phyloP scores from a whole-genome alignment of 805 yeast genomes.

The Blastobotrys attinorum region DNA sequence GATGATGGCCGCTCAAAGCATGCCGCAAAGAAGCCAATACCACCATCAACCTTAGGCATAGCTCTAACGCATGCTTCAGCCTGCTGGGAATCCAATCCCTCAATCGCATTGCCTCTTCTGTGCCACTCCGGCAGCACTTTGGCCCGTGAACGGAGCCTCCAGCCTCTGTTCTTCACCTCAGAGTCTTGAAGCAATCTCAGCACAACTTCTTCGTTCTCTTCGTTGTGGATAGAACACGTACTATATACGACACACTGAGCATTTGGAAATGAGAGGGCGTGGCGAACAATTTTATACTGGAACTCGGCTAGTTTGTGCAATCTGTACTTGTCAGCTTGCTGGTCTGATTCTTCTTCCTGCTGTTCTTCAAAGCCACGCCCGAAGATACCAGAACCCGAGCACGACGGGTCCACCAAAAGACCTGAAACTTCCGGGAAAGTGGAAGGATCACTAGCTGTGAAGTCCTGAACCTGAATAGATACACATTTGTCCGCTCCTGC shows the following conservation, averaged over 20 bases:
- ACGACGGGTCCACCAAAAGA: constrained; percentile 88
- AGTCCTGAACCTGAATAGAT: constrained; percentile 44
- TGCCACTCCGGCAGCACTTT: constrained; percentile 80
- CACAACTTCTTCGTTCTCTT: constrained; percentile 91
- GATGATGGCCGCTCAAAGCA: constrained; percentile 47
- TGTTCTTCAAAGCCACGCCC: constrained; percentile 65
- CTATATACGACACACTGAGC: constrained; percentile 81
- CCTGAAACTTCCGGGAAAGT: constrained; percentile 66
- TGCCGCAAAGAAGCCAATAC: constrained; percentile 98
- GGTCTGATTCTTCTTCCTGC: constrained; percentile 30
- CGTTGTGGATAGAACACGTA: constrained; percentile 90
- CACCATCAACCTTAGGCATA: constrained; percentile 84
- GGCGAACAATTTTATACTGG: constrained; percentile 81
- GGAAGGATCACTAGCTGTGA: constrained; percentile 49
- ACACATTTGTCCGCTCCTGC: constrained; percentile 59
- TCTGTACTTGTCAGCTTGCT: constrained; percentile 39
- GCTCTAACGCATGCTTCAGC: constrained; percentile 88
- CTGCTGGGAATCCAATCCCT: constrained; percentile 35
- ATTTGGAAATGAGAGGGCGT: constrained; percentile 72
- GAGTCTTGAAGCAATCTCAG: constrained; percentile 63
- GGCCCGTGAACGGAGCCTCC: constrained; percentile 57
- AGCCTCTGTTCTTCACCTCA: constrained; percentile 57
- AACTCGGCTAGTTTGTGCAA: constrained; percentile 71
- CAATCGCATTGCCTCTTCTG: constrained; percentile 70
- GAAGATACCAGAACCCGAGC: constrained; percentile 96